Evolutionary conservation across 192 early-diverging fungal species (phyloP), one percentile per base, ranked within the genome.

Genomic region (Backusella australiensis): DNA sequence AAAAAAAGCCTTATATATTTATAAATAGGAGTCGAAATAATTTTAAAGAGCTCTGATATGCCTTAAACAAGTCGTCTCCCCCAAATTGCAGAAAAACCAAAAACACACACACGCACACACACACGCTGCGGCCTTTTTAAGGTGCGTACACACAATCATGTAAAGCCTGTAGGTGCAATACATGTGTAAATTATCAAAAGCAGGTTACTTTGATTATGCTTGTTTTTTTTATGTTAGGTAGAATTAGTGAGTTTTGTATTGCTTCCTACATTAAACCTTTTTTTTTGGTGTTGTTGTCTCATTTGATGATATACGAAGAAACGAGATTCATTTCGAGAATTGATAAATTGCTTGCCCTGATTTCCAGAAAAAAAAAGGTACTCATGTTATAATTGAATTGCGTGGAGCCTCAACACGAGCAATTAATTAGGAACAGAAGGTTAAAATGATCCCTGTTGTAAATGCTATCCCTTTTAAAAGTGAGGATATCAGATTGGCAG

Each of bases 31-130:
- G 56, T 12, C 21, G 8, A 12, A 26, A 29, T 14, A 26, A 26
- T 63, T 63, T 63, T 63, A 63, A 63, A 63, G 56, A 29, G 56
- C 56, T 26, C 56, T 63, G 56, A 63, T 23, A 63, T 63, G 23
- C 56, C 56, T 63, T 63, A n/a, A 56, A 12, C 8, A 63, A 26
- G 26, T 23, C 9, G 23, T 56, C 8, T 3, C 23, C 8, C 56
- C 26, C 21, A 23, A 63, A 63, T 29, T 63, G 21, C 56, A 63
- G 56, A 63, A 63, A 63, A 63, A 63, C 2, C 21, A 63, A 63
- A 29, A 12, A 21, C 0, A 52, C 17, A 53, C 17, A 21, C 17
- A 53, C 12, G 19, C 12, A 53, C 7, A 53, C 38, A 39, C 38
- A 39, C 38, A 53, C 17, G n/a, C 6, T 23, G n/a, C 53, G n/a